Base-by-base conservation (phyloP, 2,329 filamentous ascomycete genomes). In the Penicillium olsonii region DNA sequence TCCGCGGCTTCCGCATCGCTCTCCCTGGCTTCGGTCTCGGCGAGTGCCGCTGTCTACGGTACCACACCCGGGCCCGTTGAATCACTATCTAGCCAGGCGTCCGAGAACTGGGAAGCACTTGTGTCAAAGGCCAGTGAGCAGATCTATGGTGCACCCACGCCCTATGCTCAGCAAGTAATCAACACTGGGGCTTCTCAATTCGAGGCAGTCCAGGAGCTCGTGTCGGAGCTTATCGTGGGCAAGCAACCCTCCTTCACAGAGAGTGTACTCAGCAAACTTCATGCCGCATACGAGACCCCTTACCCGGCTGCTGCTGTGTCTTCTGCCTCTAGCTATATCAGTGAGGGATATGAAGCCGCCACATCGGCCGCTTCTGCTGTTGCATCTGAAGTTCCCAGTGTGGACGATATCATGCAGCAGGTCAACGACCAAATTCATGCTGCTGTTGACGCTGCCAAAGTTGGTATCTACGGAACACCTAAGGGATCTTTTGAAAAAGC, bases 211-310 rank as follows among this genome's bases (percentile, higher is more conserved):
- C 84, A 85, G 65, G 82, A 81, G 11, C 79, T 94, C 2, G 79
- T 95, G 12, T 87, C 87, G 1, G 90, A 95, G 68, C 76, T 95
- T 1, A 77, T 95, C 12, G 73, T 80, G 34, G 90, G 88, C 45
- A 90, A 87, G 67, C 90, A 95, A 65, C 85, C 88, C 0, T 84
- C 85, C 12, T 95, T 90, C 62, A 91, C 87, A 0, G 88, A 95
- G 63, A 91, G 87, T 51, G 87, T 92, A 3, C 84, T 90, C 70
- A 83, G 77, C 44, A 82, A 87, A 43, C 78, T 95, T 11, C 82
- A 83, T 48, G 85, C 81, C 3, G 87, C 84, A 0, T 94, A 92
- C 63, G 82, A 84, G 19, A 88, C 84, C 0, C 87, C 84, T 14
- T 66, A 66, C 43, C 63, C 59, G 49, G 59, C 48, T 46, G 63